Evolutionary conservation across 352 stramenopile species (phyloP), one percentile per base, ranked within the genome.

Genomic region (Phytophthora tentaculata): DNA sequence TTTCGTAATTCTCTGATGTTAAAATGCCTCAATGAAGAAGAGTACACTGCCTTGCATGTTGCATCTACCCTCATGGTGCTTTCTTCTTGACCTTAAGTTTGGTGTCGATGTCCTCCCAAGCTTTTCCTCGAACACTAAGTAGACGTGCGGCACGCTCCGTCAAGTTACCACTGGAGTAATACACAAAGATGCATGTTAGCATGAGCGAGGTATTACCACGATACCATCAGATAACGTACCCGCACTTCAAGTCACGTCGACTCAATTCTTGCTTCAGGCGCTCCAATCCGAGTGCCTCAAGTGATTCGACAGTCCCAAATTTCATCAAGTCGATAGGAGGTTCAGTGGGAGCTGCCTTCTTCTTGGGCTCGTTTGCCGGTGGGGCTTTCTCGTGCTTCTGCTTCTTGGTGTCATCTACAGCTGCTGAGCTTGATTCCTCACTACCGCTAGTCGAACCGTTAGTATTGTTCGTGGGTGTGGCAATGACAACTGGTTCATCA

Each of bases 181-280:
- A 54, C 29, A 59, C 8, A 64, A 63, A 29, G 53, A 32, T 26
- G 7, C 35, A 53, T 57, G 17, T 57, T 55, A 69, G 45, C 28
- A 26, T 63, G 2, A 39, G 3, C 39, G 17, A 58, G 8, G 7
- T 7, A 44, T 58, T 23, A 51, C 19, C 45, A 67, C 19, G 26
- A 60, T 24, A 24, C 14, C 35, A 19, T n/a, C 35, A 39, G 9
- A 9, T 3, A 7, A 79, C 82, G 29, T 88, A 96, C 88, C 97
- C 97, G 86, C 96, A 99, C 77, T 99, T 99, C 24, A 99, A 83
- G 13, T 91, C 89, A 28, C 98, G 87, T 37, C 81, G 80, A 71
- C 89, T 80, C 6, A 99, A 81, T 61, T 98, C 92, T 16, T 83
- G 73, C 78, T 99, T 99, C 14, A 99, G 74, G 12, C 63, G 68